Base-by-base conservation (phyloP, 1,284 basidiomycete genomes). In the Apiotrichum sp. region DNA sequence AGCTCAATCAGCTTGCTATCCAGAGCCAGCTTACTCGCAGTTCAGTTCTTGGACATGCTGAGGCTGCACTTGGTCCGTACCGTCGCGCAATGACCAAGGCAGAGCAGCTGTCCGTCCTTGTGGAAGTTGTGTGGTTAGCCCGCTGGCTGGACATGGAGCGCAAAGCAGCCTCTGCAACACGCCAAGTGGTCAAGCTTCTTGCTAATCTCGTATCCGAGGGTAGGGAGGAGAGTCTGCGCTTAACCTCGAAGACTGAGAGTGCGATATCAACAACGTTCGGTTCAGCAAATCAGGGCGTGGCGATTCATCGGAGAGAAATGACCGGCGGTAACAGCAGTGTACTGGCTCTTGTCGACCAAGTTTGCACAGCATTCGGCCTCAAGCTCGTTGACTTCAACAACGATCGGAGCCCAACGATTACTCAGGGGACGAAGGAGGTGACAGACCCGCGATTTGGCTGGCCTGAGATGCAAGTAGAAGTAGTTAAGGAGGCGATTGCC, bases 381-480 rank as follows among this genome's bases (percentile, higher is more conserved):
- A 54, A 56, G 42, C 40, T 59, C 4, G 13, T 53, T 6, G 33
- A 50, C 7, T 32, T 53, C 22, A 48, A 52, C 39, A 35, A 6
- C 62, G 35, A 47, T 52, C 6, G 51, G 58, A 49, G 55, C 53
- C 35, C 35, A 16, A 45, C 42, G 13, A 7, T 35, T 11, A 22
- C 22, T 38, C 45, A 47, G 41, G 38, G 33, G 14, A 53, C 58
- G 42, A 38, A 55, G 36, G 61, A 74, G 64, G 58, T 68, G 43
- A 67, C 65, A 42, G 49, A 57, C 71, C 74, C 50, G 9, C 54
- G 57, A 3, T 91, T 86, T 69, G 93, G 93, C 1, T 98, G 93
- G 95, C 86, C 89, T 1, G 89, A 93, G 68, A 79, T 98, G 47
- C 93, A 97, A 75, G 82, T 95, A 35, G 89, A 89, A 35, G 84